These are phyloP conservation scores for Acanthamoeba triangularis DNA, from an alignment of 208 protist genomes.

Conservation along the genomic window DNA sequence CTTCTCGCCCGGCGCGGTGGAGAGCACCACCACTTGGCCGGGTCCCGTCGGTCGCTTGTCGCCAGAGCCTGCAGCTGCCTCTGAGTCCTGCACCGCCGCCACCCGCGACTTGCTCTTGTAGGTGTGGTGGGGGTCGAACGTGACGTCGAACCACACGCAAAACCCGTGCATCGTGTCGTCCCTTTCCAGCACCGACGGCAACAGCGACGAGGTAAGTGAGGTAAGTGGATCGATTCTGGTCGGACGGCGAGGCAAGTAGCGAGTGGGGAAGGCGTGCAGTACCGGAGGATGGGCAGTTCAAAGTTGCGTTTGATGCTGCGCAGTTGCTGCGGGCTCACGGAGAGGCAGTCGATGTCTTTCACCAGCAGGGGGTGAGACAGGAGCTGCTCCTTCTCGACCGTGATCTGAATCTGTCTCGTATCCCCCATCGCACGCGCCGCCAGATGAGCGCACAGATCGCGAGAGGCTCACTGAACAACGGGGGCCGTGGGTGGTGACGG, in stretches of 20 bases:
- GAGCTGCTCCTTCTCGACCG: slow-evolving; percentile 90
- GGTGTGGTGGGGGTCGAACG: slow-evolving; percentile 3
- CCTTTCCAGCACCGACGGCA: too few relatives aligned
- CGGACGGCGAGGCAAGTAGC: neutral
- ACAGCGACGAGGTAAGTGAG: too few relatives aligned
- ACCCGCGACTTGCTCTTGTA: neutral
- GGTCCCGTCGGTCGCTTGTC: slow-evolving; percentile 91
- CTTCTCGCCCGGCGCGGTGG: slow-evolving; percentile 85
- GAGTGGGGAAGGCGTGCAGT: neutral
- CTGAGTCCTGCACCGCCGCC: neutral
- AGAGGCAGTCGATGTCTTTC: slow-evolving; percentile 41
- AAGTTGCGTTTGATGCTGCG: slow-evolving; percentile 31
- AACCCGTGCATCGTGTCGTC: slow-evolving; percentile 36
- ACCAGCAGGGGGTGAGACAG: slow-evolving; percentile 12
- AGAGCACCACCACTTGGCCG: slow-evolving; percentile 89
- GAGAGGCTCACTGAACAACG: too few relatives aligned
- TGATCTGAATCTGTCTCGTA: slow-evolving; percentile 87
- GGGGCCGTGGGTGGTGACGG: neutral
- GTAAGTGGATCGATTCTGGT: too few relatives aligned
- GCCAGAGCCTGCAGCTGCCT: slow-evolving; percentile 93
- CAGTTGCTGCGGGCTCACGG: neutral
- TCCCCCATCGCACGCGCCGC: too few relatives aligned
- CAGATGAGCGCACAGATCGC: too few relatives aligned
- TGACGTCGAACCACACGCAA: slow-evolving; percentile 41
- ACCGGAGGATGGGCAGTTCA: slow-evolving; percentile 32